Evolutionary conservation across 176 grass and related monocot genomes (phyloP).

Genomic region (Carex scoparia): DNA sequence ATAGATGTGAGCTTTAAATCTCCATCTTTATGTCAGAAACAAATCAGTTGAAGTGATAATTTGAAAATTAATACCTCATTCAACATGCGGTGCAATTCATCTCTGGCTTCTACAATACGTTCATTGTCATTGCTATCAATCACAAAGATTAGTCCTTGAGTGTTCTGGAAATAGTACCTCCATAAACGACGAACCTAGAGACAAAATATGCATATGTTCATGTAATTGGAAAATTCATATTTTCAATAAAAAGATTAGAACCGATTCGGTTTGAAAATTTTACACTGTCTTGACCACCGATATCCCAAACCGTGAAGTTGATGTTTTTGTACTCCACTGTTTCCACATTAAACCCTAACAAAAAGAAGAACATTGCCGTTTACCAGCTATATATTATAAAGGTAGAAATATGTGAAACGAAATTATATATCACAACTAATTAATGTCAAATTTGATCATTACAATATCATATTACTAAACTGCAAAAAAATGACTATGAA

Average conservation of each 20-base stretch:
- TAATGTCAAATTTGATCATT: neutral
- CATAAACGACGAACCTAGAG: constrained; percentile 25
- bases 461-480: neutral
- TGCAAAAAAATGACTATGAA: neutral
- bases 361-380: neutral
- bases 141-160: constrained; percentile 26
- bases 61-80: constrained; percentile 11
- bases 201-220: neutral
- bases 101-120: constrained; percentile 13
- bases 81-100: constrained; percentile 22
- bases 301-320: constrained; percentile 38
- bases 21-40: too few species aligned
- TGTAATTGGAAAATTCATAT: constrained; percentile 2
- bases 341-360: constrained; percentile 26
- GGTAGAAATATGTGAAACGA: neutral
- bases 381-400: neutral
- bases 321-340: constrained; percentile 32
- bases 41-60: neutral
- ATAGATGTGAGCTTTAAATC: too few species aligned
- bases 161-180: constrained; percentile 23
- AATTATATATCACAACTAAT: neutral
- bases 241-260: neutral
- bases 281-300: constrained; percentile 36
- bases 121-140: constrained; percentile 24
- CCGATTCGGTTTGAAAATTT: neutral